These are phyloP conservation scores for Aspergillus sp. DNA, from an alignment of 2,329 filamentous ascomycete species.

Conservation along the genomic window DNA sequence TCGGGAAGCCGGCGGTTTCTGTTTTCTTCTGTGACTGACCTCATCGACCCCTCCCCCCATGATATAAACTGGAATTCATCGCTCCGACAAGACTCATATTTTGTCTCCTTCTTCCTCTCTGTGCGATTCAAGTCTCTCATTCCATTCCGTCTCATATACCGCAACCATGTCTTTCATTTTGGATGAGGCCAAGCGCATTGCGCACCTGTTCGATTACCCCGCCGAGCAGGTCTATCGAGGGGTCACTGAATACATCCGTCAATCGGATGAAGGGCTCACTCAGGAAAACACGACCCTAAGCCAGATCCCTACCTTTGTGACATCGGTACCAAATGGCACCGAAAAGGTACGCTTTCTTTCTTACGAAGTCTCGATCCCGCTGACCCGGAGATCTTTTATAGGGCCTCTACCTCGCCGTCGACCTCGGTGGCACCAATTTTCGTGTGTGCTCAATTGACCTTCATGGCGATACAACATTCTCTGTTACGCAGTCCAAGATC, in stretches of 20 bases:
- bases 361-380: not conserved
- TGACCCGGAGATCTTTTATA: constrained; percentile 30
- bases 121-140: not conserved
- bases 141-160: not conserved
- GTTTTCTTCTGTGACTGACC: constrained; percentile 17
- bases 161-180: constrained; percentile 36
- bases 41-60: constrained; percentile 22
- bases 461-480: constrained; percentile 92
- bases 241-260: constrained; percentile 75
- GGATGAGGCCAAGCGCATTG: constrained; percentile 71
- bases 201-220: constrained; percentile 77
- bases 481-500: constrained; percentile 85
- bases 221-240: constrained; percentile 70
- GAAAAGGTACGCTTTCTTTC: constrained; percentile 64
- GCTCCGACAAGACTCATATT: not conserved
- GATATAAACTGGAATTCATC: constrained; percentile 1
- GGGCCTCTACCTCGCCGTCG: constrained; percentile 93
- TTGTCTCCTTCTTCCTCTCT: constrained; percentile 1
- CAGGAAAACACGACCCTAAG: constrained; percentile 75
- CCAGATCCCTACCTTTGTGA: constrained; percentile 97
- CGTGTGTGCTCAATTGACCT: constrained; percentile 92
- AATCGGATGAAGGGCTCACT: constrained; percentile 80
- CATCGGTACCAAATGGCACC: constrained; percentile 89
- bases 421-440: constrained; percentile 97
- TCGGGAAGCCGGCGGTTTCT: not conserved